Evolutionary conservation across 208 protist species (phyloP), one percentile per base, ranked within the genome.

Genomic region (Trypanosoma caninum): DNA sequence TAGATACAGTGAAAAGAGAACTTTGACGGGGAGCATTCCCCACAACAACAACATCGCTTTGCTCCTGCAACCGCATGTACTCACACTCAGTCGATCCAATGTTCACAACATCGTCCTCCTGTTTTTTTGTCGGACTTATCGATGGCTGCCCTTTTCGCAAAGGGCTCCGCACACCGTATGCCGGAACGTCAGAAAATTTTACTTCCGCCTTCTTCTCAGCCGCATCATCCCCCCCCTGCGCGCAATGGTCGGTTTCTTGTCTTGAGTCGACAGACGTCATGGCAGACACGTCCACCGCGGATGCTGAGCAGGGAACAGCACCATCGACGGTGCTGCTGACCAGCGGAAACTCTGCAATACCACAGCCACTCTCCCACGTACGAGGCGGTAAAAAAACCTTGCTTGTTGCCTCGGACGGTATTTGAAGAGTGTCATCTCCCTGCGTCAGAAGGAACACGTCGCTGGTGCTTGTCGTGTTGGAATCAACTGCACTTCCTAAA

Each of bases 221-320:
- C 20, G 48, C 54, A 18, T 56, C 56, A 13, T 48, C 50, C n/a
- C 59, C 38, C 2, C 14, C n/a, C n/a, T 65, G 14, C 7, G 56
- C 52, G 37, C 23, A 30, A 5, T 47, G 30, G 11, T 48, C 61
- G 18, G 61, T 38, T 35, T 31, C 46, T 16, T 33, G 25, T 20
- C 20, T 37, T 0, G 64, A 63, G 0, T 70, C 66, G 14, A 66
- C 13, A 25, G 61, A 65, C 14, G 82, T 86, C 35, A 86, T 47
- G 20, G 69, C 82, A 8, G 79, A 87, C 14, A 90, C 73, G 25
- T 89, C 78, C 35, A 89, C 69, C n/a, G 69, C 59, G 5, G 75
- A 83, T 25, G 65, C 20, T 45, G 59, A 71, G 44, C 35, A 13
- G 25, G 47, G 28, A 30, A 57, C 65, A 20, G 31, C 7, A 13